A percentile compares a stretch with the other conserved stretches of the same genome.
These are phyloP conservation scores for Aureobasidium pullulans DNA, from an alignment of 2,329 filamentous ascomycete species.

Conservation along the genomic window DNA sequence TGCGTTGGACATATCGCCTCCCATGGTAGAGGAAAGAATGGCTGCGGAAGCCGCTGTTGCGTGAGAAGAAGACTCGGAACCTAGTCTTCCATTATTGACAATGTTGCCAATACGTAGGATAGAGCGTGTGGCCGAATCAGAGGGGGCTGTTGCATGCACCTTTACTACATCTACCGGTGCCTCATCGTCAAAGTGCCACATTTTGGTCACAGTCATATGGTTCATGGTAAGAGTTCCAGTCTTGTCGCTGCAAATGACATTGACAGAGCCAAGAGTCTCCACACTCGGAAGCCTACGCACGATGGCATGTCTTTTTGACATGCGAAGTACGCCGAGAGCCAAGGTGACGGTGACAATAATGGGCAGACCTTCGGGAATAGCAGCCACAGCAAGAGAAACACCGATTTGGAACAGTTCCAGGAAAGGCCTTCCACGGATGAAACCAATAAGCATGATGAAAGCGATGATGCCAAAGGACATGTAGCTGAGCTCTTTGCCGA, in stretches of 20 bases:
- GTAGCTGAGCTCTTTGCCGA: constrained; percentile 92
- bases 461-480: constrained; percentile 93
- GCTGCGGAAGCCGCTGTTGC: constrained; percentile 66
- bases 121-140: constrained; percentile 66
- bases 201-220: constrained; percentile 94
- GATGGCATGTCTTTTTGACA: constrained; percentile 93
- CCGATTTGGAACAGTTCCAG: constrained; percentile 97
- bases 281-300: constrained; percentile 94
- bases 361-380: constrained; percentile 89
- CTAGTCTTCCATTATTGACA: constrained; percentile 84
- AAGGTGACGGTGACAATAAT: constrained; percentile 98
- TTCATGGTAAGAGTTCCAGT: constrained; percentile 95
- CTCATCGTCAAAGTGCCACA: constrained; percentile 81
- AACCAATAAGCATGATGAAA: constrained; percentile 83
- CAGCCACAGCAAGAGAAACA: constrained; percentile 90
- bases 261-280: constrained; percentile 95
- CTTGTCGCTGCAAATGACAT: constrained; percentile 99
- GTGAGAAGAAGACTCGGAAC: constrained; percentile 55
- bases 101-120: constrained; percentile 91
- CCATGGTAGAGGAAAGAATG: constrained; percentile 77
- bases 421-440: constrained; percentile 80
- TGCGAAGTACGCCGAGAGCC: constrained; percentile 87
- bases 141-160: constrained; percentile 46
- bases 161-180: constrained; percentile 50
- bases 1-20: constrained; percentile 49